These are phyloP conservation scores for Tubosaeta sp. DNA, from an alignment of 768 basidiomycete species.

Conservation along the genomic window DNA sequence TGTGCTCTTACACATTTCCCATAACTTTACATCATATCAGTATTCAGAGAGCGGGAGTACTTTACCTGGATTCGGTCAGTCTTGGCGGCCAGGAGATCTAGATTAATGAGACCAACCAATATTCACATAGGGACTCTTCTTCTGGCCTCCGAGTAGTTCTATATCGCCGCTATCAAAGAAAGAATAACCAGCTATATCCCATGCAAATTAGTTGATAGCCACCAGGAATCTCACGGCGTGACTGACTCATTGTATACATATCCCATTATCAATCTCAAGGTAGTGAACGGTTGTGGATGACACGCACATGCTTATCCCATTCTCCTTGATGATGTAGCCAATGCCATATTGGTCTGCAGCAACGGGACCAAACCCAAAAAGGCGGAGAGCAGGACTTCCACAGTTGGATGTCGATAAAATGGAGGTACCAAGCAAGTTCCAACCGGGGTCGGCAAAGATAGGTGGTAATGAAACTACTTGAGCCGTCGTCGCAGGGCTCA, in stretches of 20 bases:
- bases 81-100: background rate
- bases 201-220: slow-evolving; percentile 6
- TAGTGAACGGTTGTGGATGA: background rate
- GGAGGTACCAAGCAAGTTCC: slow-evolving; percentile 73
- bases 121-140: slow-evolving; percentile 54
- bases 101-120: slow-evolving; percentile 46
- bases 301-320: slow-evolving; percentile 76
- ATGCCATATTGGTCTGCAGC: slow-evolving; percentile 94
- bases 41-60: slow-evolving; percentile 35
- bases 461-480: slow-evolving; percentile 37
- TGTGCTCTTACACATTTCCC: background rate
- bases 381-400: slow-evolving; percentile 86
- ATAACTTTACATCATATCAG: slow-evolving; percentile 6
- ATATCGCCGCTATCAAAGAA: slow-evolving; percentile 83
- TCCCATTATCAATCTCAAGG: background rate
- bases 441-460: slow-evolving; percentile 89
- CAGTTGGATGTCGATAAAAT: slow-evolving; percentile 97
- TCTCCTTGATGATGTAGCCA: slow-evolving; percentile 98
- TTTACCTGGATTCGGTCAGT: slow-evolving; percentile 25
- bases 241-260: slow-evolving; percentile 52
- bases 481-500: slow-evolving; percentile 5
- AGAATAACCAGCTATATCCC: slow-evolving; percentile 61
- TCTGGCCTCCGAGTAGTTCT: slow-evolving; percentile 60
- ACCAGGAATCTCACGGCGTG: slow-evolving; percentile 1
- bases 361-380: slow-evolving; percentile 95